Base-by-base conservation (phyloP, 495 filamentous ascomycete species). In the Viridothelium virens region DNA sequence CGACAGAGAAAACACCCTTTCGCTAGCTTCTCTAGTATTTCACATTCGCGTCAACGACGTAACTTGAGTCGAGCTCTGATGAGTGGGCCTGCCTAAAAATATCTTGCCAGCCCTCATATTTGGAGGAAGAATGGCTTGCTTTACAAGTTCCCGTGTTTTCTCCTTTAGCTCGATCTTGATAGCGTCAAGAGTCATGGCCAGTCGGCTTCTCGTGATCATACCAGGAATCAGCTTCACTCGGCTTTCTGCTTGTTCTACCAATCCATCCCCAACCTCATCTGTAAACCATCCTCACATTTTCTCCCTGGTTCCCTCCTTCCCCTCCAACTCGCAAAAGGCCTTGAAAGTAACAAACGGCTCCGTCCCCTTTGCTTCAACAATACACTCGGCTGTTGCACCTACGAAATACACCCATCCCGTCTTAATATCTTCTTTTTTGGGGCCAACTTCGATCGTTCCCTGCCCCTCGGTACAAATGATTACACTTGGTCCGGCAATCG, bases 351-450 rank as follows among this genome's bases (percentile, higher is more conserved):
- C 88, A 70, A 97, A 89, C 18, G 83, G 81, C 69, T 88, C 85
- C 16, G 81, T 83, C 3, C 71, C 83, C 66, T 79, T 83, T 41
- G 84, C 89, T 75, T 96, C 88, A 56, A 97, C 74, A 1, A 91
- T 80, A 50, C 88, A 84, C 77, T 95, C 89, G 0, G 95, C 95
- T 7, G 89, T 91, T 25, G 94, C 91, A 0, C 94, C 94, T 1
- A 97, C 89, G 74, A 98, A 98, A 77, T 85, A 97, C 37, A 98
- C 91, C 72, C 86, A 89, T 0, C 88, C 94, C 70, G 87, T 82
- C 77, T 86, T 83, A 53, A 96, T 77, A 70, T 87, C 86, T 74
- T 94, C 86, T 39, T 77, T 83, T 75, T 86, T 87, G 0, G 86
- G 82, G 0, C 92, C 94, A 2, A 98, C 92, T 2, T 84, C 86